These are phyloP conservation scores for Nakataea oryzae DNA, from an alignment of 2,329 filamentous ascomycete species.

Conservation along the genomic window DNA sequence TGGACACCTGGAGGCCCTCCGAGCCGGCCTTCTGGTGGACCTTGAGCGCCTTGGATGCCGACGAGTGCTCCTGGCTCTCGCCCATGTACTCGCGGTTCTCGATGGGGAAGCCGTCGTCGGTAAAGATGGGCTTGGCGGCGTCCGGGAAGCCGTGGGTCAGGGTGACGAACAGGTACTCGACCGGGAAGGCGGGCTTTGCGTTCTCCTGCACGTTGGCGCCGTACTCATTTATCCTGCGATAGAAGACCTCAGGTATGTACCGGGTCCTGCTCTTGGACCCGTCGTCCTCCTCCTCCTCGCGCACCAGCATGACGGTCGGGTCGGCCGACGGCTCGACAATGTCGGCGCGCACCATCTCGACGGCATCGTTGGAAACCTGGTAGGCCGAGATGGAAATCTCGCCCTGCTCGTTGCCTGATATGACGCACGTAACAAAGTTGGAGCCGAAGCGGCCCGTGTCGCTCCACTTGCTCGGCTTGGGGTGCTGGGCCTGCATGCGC, in stretches of 20 bases:
- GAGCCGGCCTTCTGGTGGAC: conserved; percentile 43
- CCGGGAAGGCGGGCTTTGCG: conserved; percentile 89
- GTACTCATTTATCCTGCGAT: conserved; percentile 90
- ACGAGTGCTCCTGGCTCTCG: conserved; percentile 68
- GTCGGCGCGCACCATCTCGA: conserved; percentile 93
- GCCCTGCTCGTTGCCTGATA: conserved; percentile 85
- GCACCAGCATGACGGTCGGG: conserved; percentile 87
- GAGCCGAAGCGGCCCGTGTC: conserved; percentile 90
- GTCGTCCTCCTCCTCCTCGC: conserved; percentile 80
- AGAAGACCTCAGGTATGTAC: conserved; percentile 97
- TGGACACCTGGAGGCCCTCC: conserved; percentile 63
- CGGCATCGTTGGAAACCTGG: conserved; percentile 88
- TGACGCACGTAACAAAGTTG: conserved; percentile 91
- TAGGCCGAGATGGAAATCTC: conserved; percentile 86
- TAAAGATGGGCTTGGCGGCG: conserved; percentile 67
- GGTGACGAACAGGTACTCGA: conserved; percentile 92
- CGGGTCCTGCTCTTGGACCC: conserved; percentile 56
- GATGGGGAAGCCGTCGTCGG: conserved; percentile 65
- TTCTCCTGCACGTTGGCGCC: conserved; percentile 94
- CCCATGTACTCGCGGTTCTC: conserved; percentile 86
- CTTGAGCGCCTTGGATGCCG: conserved; percentile 58
- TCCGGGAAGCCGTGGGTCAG: conserved; percentile 94
- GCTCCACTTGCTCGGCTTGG: conserved; percentile 92
- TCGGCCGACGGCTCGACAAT: conserved; percentile 93
- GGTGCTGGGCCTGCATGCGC: conserved; percentile 76